A percentile compares a stretch with the other conserved stretches of the same genome.
Conservation (phyloP, 2,329 filamentous ascomycete genomes). For the Aspergillus clavatus region DNA sequence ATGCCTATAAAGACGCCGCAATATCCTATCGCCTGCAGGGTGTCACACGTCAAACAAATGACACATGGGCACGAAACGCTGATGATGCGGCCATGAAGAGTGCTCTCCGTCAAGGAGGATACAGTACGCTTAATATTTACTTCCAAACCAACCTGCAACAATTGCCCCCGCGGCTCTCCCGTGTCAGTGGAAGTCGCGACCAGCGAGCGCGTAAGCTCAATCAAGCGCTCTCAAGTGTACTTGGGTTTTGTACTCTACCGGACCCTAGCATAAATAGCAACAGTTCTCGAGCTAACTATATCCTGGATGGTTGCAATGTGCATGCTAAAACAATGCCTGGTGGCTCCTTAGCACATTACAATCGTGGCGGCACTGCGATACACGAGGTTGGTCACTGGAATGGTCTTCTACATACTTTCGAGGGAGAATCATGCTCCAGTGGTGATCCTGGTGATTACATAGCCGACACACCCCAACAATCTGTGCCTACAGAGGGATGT, state of each 20-base stretch:
- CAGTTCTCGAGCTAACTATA: constrained; percentile 39
- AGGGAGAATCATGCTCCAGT: constrained; percentile 34
- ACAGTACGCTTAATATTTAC: constrained; percentile 55
- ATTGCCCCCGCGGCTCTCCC: constrained; percentile 16
- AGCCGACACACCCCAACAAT: constrained; percentile 43
- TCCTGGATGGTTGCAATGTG: constrained; percentile 54
- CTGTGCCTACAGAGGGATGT: constrained; percentile 57
- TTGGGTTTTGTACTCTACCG: constrained; percentile 53
- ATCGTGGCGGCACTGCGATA: constrained; percentile 42
- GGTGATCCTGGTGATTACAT: constrained; percentile 41
- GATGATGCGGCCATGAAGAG: constrained; percentile 51
- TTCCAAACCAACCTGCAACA: constrained; percentile 52
- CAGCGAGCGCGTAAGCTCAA: constrained; percentile 9
- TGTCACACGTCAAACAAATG: constrained; percentile 49
- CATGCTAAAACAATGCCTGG: constrained; percentile 55
- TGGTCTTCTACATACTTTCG: constrained; percentile 43
- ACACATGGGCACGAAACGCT: constrained; percentile 50
- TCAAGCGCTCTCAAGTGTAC: constrained; percentile 32
- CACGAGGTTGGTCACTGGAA: constrained; percentile 48
- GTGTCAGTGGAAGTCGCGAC: constrained; percentile 25
- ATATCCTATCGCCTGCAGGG: constrained; percentile 49
- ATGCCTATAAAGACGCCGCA: constrained; percentile 41
- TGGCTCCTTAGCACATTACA: constrained; percentile 47
- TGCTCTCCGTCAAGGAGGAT: constrained; percentile 50
- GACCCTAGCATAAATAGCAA: constrained; percentile 37